phyloP scores from a whole-genome alignment of 2,329 filamentous ascomycete genomes.

The Claviceps sp. region DNA sequence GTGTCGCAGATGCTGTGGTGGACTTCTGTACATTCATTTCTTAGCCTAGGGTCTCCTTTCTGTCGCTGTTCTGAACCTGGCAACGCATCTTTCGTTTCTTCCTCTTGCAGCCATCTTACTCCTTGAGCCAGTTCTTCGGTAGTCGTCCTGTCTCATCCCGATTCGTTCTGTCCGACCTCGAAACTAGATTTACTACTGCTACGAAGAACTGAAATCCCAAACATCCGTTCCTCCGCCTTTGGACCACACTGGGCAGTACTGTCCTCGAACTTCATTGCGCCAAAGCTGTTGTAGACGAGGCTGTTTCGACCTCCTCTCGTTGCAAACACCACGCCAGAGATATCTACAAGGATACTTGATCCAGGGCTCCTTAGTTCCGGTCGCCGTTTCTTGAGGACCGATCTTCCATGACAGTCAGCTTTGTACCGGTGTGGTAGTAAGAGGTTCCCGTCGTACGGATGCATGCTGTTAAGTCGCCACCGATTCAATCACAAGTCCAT shows the following conservation, averaged over 20 bases:
- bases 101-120: not conserved
- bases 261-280: not conserved
- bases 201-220: not conserved
- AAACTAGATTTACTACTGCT: not conserved
- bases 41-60: not conserved
- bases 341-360: not conserved
- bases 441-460: slow-evolving; percentile 37
- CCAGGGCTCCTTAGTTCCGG: not conserved
- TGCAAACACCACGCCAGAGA: not conserved
- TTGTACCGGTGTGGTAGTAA: slow-evolving; percentile 9
- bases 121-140: slow-evolving; percentile 2
- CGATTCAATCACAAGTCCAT: slow-evolving; percentile 11
- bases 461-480: slow-evolving; percentile 28
- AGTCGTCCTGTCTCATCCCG: slow-evolving; percentile 5
- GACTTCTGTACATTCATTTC: not conserved
- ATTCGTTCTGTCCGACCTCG: not conserved
- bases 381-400: not conserved
- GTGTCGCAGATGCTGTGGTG: not conserved
- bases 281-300: not conserved
- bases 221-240: not conserved
- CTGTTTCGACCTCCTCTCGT: not conserved
- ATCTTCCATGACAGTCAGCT: not conserved
- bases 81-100: not conserved
- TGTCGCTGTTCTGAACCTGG: not conserved
- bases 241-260: not conserved